Evolutionary conservation across 441 rosid genomes (phyloP).

Genomic region (Daphne laureola): DNA sequence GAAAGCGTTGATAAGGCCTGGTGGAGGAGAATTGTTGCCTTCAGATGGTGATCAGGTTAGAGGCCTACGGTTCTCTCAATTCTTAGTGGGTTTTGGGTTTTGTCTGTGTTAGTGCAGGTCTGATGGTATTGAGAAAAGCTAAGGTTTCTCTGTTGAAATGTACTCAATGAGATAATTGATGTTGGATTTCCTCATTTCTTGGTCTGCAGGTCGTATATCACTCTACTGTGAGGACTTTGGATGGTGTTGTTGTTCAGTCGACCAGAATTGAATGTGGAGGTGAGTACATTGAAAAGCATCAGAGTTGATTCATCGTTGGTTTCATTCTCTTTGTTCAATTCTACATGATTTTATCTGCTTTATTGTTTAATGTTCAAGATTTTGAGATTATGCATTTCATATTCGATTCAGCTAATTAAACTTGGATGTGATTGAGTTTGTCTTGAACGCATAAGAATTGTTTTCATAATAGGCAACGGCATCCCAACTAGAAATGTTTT

Average conservation of each 20-base stretch:
- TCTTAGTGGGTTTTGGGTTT: not conserved
- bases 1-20: slow-evolving; percentile 91
- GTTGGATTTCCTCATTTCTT: slow-evolving; percentile 2
- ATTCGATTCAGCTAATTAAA: not conserved
- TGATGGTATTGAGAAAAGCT: not conserved
- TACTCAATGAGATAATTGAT: not conserved
- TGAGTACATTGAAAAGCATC: slow-evolving; percentile 16
- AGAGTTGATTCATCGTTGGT: not conserved
- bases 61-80: not conserved
- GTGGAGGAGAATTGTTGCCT: slow-evolving; percentile 81
- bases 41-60: slow-evolving; percentile 92
- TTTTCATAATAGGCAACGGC: slow-evolving; percentile 62
- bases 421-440: slow-evolving; percentile 2
- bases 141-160: not conserved
- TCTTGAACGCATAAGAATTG: slow-evolving; percentile 14
- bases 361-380: not conserved
- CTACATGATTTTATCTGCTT: not conserved
- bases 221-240: slow-evolving; percentile 75
- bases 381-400: slow-evolving; percentile 1
- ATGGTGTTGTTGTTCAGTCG: slow-evolving; percentile 78
- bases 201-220: slow-evolving; percentile 65
- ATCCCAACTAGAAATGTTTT: slow-evolving; percentile 59
- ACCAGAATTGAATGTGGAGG: slow-evolving; percentile 78
- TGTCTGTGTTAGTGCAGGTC: not conserved
- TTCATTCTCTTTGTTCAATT: not conserved